phyloP scores from a whole-genome alignment of 805 yeast species.

The Suhomyces faveliae region DNA sequence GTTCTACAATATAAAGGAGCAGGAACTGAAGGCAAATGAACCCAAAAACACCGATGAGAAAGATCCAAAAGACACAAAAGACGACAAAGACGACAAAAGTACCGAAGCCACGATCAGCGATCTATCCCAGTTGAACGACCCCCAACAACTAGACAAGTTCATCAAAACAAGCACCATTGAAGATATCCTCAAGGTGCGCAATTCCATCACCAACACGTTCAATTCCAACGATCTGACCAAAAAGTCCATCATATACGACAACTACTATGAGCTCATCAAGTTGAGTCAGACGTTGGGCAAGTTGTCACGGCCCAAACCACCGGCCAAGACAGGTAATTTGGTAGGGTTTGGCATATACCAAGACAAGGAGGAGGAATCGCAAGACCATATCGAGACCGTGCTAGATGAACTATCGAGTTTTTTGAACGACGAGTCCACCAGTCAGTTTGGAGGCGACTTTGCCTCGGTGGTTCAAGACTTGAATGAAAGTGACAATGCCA shows the following conservation, averaged over 20 bases:
- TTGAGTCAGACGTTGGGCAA: conserved; percentile 52
- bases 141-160: conserved; percentile 19
- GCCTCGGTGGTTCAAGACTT: conserved; percentile 15
- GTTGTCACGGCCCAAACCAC: conserved; percentile 7
- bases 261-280: conserved; percentile 70
- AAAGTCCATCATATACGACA: conserved; percentile 71
- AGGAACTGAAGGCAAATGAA: conserved; percentile 11
- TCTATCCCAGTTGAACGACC: conserved; percentile 15
- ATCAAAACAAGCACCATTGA: conserved; percentile 24
- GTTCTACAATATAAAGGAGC: conserved; percentile 33
- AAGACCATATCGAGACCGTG: conserved; percentile 14
- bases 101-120: not conserved
- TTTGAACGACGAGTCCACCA: conserved; percentile 15
- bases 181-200: conserved; percentile 32
- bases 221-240: conserved; percentile 58
- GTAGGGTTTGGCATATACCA: conserved; percentile 4
- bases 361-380: not conserved
- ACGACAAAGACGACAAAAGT: not conserved
- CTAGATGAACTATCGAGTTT: conserved; percentile 26
- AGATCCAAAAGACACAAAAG: not conserved
- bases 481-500: conserved; percentile 10
- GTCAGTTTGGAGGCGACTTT: conserved; percentile 22
- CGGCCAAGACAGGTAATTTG: not conserved
- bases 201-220: conserved; percentile 40
- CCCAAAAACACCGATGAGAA: not conserved